phyloP scores from a whole-genome alignment of 1,284 basidiomycete species.

The Malassezia yamatoensis region DNA sequence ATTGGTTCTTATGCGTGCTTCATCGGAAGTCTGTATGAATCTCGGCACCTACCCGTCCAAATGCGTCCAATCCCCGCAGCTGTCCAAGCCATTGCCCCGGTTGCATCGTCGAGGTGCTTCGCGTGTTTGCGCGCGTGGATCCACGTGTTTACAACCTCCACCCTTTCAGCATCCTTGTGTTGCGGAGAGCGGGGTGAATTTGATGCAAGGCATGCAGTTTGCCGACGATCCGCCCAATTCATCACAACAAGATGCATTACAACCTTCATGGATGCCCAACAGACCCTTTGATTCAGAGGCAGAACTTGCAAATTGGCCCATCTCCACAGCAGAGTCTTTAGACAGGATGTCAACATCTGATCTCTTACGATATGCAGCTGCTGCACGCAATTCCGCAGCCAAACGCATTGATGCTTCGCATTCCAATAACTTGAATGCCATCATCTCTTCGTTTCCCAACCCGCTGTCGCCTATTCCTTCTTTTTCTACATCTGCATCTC shows the following conservation, averaged over 20 bases:
- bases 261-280: too few relatives aligned
- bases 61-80: constrained; percentile 19
- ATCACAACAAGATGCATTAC: not conserved
- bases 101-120: not conserved
- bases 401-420: too few relatives aligned
- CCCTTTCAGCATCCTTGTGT: not conserved
- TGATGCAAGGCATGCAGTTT: not conserved
- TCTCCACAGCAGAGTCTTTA: too few relatives aligned
- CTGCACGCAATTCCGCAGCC: not conserved
- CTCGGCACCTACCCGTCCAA: constrained; percentile 8
- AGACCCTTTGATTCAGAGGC: too few relatives aligned
- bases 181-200: too few relatives aligned
- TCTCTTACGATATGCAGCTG: not conserved
- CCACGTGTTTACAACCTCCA: constrained; percentile 5
- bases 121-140: not conserved
- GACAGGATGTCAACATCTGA: not conserved
- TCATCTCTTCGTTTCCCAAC: too few relatives aligned
- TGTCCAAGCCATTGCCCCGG: constrained; percentile 3
- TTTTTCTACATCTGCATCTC: too few relatives aligned
- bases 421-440: too few relatives aligned
- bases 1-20: constrained; percentile 45
- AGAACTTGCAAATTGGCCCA: too few relatives aligned
- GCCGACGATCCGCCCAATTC: not conserved
- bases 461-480: not conserved
- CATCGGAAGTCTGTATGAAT: constrained; percentile 41